phyloP scores from a whole-genome alignment of 257 asterid species.

The Solanum tacnaense region DNA sequence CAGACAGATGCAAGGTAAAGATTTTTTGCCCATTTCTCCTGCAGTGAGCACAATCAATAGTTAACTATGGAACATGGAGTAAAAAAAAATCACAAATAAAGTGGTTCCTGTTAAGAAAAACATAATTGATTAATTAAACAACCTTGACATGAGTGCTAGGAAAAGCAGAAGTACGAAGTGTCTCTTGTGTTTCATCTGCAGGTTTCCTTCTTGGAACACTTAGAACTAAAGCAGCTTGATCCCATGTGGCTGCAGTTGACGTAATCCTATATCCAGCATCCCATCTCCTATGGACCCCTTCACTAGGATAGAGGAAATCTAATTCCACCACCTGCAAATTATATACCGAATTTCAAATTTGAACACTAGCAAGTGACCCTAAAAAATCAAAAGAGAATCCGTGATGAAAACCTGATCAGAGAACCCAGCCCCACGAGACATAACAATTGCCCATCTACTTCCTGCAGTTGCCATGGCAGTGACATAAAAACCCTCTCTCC shows the following conservation, averaged over 20 bases:
- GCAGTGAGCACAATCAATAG: conserved; percentile 9
- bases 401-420: conserved; percentile 43
- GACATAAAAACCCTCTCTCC: conserved; percentile 61
- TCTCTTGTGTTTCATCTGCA: conserved; percentile 77
- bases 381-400: background rate
- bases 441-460: conserved; percentile 51
- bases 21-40: conserved; percentile 83
- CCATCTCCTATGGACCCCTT: conserved; percentile 68
- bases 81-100: background rate
- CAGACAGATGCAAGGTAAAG: conserved; percentile 74
- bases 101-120: background rate
- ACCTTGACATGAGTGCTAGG: conserved; percentile 82
- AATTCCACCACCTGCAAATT: conserved; percentile 52
- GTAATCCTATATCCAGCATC: conserved; percentile 60
- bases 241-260: conserved; percentile 54
- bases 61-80: background rate
- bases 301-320: conserved; percentile 63
- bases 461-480: conserved; percentile 72
- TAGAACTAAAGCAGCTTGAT: conserved; percentile 57
- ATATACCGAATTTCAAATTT: background rate
- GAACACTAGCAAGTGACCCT: background rate
- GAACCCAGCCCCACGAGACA: conserved; percentile 68
- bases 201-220: conserved; percentile 56
- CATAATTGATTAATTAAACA: background rate
- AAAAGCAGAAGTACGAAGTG: conserved; percentile 79